Base-by-base conservation (phyloP, 2,329 filamentous ascomycete genomes). In the Aaosphaeria arxii region DNA sequence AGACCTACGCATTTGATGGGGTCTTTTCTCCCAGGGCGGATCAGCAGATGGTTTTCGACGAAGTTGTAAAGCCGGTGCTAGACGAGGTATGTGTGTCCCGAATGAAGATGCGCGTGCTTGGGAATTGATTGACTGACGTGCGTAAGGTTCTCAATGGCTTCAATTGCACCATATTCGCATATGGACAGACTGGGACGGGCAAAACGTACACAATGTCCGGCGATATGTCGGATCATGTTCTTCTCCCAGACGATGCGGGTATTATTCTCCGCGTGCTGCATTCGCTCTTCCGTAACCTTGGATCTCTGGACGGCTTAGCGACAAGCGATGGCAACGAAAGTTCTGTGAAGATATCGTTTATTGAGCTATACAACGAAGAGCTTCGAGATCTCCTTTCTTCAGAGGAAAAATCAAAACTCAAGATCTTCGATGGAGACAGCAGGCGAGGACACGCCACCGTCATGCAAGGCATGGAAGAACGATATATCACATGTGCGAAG, bases 131-230 rank as follows among this genome's bases (percentile, higher is more conserved):
- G 5, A 31, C 36, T 11, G 38, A n/a, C 9, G 4, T 28, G 5
- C 11, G n/a, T 0, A 58, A 95, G 90, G 96, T 97, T 80, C 81
- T 99, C 40, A 81, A 85, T 24, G 94, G 94, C 44, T 97, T 89
- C 74, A 99, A 99, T 70, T 99, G 94, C 74, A 99, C 94, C 5
- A 95, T 99, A 51, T 99, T 99, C 62, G 94, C 94, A 32, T 99
- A 99, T 69, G 94, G 94, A 29, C 94, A 99, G 70, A 99, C 94
- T 0, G 94, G 94, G 40, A 99, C 94, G 0, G 94, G 94, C 61
- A 99, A 99, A 71, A 99, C 94, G 11, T 99, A 99, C 71, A 99
- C 94, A 28, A 99, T 99, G 94, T 96, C 92, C 0, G 94, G 94
- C 47, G 92, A 99, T 69, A 96, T 99, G 84, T 89, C 82, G 9